Base-by-base conservation (phyloP, 2,329 filamentous ascomycete genomes). In the Trichoderma afroharzianum region DNA sequence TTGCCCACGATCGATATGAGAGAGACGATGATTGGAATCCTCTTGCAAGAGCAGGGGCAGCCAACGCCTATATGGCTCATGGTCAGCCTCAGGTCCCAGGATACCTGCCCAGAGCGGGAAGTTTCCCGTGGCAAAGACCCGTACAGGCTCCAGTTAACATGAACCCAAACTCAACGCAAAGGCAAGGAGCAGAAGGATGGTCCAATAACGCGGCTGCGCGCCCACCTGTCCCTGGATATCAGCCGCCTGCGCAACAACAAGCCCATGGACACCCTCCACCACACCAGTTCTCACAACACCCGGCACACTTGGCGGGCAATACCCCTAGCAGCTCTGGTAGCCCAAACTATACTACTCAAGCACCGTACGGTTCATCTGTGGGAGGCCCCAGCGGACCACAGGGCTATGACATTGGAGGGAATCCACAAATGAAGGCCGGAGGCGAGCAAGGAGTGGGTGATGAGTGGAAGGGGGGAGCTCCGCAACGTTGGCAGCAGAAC, bases 1-100 rank as follows among this genome's bases (percentile, higher is more conserved):
- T 68, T 21, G 66, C 66, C 1, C 66, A 68, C n/a, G 66, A 68
- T 6, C 26, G 66, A 30, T 68, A 68, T 15, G 66, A 68, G 14
- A 61, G 66, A 36, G 66, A 68, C 9, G 66, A 68, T 18, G 66
- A 68, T 6, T 68, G 36, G 36, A 61, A 50, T 53, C 66, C 66
- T 36, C 55, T 32, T 6, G 28, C 39, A 26, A 33, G 66, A 68
- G 64, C 28, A 15, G 66, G 32, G 9, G 32, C n/a, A 12, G 63
- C 55, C 5, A 61, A 58, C 36, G 28, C 55, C 21, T 68, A 61
- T 12, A 43, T 61, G 53, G 26, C 66, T n/a, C n/a, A 59, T 33
- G 28, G 21, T 6, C 66, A 68, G n/a, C 39, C 55, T n/a, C 55
- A 58, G 14, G 55, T 5, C 12, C 66, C 66, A 50, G 66, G 66